phyloP scores from a whole-genome alignment of 2,329 filamentous ascomycete species.

The Aspergillus ibericus region DNA sequence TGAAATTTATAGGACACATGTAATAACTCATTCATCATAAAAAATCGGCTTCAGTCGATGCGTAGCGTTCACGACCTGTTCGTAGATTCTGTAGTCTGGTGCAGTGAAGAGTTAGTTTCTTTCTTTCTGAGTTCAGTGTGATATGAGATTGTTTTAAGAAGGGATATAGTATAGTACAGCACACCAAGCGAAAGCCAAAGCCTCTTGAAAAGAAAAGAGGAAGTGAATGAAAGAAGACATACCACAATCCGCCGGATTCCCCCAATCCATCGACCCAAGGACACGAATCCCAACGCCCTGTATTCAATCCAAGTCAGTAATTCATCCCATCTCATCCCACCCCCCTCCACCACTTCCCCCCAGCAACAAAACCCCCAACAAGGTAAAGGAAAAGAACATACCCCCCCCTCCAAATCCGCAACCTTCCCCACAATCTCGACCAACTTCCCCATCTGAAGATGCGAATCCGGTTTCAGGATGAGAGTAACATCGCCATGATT shows the following conservation, averaged over 20 bases:
- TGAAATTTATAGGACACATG: too few relatives aligned
- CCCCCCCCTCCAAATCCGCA: constrained; percentile 42
- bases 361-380: not conserved
- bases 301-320: too few relatives aligned
- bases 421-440: constrained; percentile 51
- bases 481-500: constrained; percentile 69
- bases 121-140: too few relatives aligned
- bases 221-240: constrained; percentile 19
- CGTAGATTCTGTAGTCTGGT: constrained; percentile 71
- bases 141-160: too few relatives aligned
- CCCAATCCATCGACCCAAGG: constrained; percentile 45
- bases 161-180: too few relatives aligned
- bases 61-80: constrained; percentile 80
- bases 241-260: constrained; percentile 42
- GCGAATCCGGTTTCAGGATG: constrained; percentile 63
- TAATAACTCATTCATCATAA: constrained; percentile 51
- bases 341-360: not conserved
- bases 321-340: not conserved
- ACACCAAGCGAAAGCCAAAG: too few relatives aligned
- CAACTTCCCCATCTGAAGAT: constrained; percentile 46
- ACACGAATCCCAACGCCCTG: constrained; percentile 44
- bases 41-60: constrained; percentile 82
- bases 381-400: constrained; percentile 20
- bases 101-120: too few relatives aligned
- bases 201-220: not conserved